phyloP scores from a whole-genome alignment of 1,284 basidiomycete genomes.

The Cryptococcus depauperatus region DNA sequence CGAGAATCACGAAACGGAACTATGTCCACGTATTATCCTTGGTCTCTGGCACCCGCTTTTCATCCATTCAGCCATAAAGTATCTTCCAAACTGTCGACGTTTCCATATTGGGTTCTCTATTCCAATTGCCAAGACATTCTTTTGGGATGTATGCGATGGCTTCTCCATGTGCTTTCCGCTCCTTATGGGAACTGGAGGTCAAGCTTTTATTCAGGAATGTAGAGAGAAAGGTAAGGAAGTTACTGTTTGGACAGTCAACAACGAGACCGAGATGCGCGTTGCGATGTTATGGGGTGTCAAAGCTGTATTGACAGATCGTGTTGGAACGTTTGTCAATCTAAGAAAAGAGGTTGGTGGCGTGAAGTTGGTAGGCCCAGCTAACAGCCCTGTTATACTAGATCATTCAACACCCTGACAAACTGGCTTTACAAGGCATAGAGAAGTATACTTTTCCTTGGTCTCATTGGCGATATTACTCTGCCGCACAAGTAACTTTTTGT shows the following conservation, averaged over 20 bases:
- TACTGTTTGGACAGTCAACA: slow-evolving; percentile 96
- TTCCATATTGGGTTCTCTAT: slow-evolving; percentile 77
- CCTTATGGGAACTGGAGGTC: slow-evolving; percentile 58
- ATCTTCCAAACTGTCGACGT: slow-evolving; percentile 66
- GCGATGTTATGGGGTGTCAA: slow-evolving; percentile 81
- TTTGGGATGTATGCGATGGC: slow-evolving; percentile 82
- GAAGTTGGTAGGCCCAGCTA: not conserved
- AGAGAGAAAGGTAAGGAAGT: slow-evolving; percentile 73
- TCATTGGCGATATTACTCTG: slow-evolving; percentile 40
- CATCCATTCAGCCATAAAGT: slow-evolving; percentile 62
- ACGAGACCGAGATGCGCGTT: slow-evolving; percentile 87
- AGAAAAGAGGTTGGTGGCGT: slow-evolving; percentile 33
- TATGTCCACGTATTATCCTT: slow-evolving; percentile 82
- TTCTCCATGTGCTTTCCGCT: slow-evolving; percentile 80
- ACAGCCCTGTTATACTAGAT: slow-evolving; percentile 18
- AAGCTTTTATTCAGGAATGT: slow-evolving; percentile 70
- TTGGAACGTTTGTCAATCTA: slow-evolving; percentile 31
- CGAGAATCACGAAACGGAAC: slow-evolving; percentile 63
- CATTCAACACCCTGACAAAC: slow-evolving; percentile 23
- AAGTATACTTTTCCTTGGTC: slow-evolving; percentile 40
- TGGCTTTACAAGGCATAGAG: slow-evolving; percentile 25
- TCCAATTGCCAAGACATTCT: slow-evolving; percentile 68
- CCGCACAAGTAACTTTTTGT: slow-evolving; percentile 38
- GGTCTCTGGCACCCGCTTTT: slow-evolving; percentile 89
- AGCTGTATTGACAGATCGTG: slow-evolving; percentile 78